phyloP scores from a whole-genome alignment of 2,329 filamentous ascomycete genomes.

The Chaetomiaceae sp. region DNA sequence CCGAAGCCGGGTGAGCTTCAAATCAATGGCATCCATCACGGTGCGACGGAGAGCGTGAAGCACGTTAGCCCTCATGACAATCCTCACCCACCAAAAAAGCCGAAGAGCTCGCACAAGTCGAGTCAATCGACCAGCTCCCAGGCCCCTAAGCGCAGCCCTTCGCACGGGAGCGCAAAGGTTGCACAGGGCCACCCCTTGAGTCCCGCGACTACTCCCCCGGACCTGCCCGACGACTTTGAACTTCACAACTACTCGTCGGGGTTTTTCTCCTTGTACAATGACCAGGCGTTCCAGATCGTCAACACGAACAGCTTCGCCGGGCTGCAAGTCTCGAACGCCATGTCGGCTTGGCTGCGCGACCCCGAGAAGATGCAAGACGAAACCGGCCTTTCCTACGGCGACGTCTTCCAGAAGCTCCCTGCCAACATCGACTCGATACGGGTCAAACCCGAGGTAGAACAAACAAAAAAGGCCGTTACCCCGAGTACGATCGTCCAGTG shows the following conservation, averaged over 20 bases:
- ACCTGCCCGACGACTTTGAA: constrained; percentile 55
- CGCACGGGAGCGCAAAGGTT: constrained; percentile 56
- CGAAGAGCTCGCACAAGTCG: constrained; percentile 74
- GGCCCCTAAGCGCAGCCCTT: constrained; percentile 57
- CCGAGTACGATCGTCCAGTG: constrained; percentile 59
- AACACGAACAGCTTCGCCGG: constrained; percentile 73
- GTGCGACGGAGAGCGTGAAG: constrained; percentile 44
- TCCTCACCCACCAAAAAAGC: constrained; percentile 63
- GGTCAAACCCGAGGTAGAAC: constrained; percentile 44
- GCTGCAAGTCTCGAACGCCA: constrained; percentile 65
- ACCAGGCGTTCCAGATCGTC: constrained; percentile 51
- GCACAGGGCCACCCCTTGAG: constrained; percentile 58
- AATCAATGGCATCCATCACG: constrained; percentile 59
- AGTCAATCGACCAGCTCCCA: constrained; percentile 71
- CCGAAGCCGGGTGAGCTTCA: constrained; percentile 62
- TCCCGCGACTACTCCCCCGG: constrained; percentile 68
- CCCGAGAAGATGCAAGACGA: constrained; percentile 61
- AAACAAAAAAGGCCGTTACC: constrained; percentile 40
- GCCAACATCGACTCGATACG: constrained; percentile 38
- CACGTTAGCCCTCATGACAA: constrained; percentile 40
- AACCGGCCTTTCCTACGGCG: constrained; percentile 55
- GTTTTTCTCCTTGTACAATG: constrained; percentile 69
- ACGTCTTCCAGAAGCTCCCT: constrained; percentile 60
- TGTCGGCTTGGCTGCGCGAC: constrained; percentile 74
- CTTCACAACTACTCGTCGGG: constrained; percentile 66